These are phyloP conservation scores for Chrysoporthe austroafricana DNA, from an alignment of 2,329 filamentous ascomycete species.

Conservation along the genomic window DNA sequence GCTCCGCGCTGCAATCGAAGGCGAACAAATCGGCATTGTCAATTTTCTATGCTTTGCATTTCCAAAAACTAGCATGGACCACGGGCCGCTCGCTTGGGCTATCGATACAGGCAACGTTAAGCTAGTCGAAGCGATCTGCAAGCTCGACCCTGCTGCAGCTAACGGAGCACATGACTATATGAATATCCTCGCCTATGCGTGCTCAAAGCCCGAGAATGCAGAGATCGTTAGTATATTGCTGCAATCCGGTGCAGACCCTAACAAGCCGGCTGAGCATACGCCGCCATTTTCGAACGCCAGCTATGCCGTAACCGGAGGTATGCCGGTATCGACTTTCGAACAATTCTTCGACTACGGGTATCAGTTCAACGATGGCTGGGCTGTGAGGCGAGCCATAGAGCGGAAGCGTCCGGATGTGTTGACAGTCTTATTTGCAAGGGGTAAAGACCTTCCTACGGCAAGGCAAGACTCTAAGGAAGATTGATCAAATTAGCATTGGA, in stretches of 20 bases:
- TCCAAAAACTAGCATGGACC: neutral
- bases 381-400: neutral
- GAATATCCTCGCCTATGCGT: constrained; percentile 1
- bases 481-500: constrained; percentile 1
- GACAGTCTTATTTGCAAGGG: neutral
- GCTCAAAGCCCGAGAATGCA: neutral
- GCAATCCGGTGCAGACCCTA: neutral
- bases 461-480: neutral
- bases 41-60: neutral
- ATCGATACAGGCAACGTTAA: neutral
- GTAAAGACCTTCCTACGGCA: neutral
- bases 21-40: neutral
- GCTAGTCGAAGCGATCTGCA: constrained; percentile 1
- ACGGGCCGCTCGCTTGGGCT: neutral
- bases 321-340: constrained; percentile 2
- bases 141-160: neutral
- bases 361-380: neutral
- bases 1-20: neutral
- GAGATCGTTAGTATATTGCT: neutral
- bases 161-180: neutral
- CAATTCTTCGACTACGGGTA: constrained; percentile 7
- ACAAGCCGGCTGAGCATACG: constrained; percentile 5
- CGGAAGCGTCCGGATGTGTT: constrained; percentile 1
- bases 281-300: neutral
- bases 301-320: neutral